Evolutionary conservation across 768 basidiomycete species (phyloP).

Genomic region (Collybiopsis confluens): DNA sequence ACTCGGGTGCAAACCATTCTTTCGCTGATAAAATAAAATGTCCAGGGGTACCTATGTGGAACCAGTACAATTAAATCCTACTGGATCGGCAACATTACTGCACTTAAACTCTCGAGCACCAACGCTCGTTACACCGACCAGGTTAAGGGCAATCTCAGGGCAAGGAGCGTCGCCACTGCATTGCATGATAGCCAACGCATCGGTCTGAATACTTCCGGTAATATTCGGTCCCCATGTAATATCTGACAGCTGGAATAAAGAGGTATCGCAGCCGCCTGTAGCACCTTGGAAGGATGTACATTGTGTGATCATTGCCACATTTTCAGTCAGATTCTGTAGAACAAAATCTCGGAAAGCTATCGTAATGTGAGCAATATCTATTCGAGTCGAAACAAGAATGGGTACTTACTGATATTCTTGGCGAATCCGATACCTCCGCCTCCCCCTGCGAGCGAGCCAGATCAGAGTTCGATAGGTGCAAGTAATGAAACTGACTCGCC

Average conservation of each 20-base stretch:
- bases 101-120: constrained; percentile 16
- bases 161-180: constrained; percentile 31
- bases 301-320: constrained; percentile 20
- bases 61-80: constrained; percentile 22
- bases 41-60: not conserved
- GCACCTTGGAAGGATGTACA: constrained; percentile 29
- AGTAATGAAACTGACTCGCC: constrained; percentile 13
- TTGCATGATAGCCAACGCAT: constrained; percentile 21
- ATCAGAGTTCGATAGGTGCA: not conserved
- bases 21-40: too few relatives aligned
- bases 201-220: constrained; percentile 19
- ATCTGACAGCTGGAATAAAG: constrained; percentile 28
- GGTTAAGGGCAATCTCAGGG: constrained; percentile 16
- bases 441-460: constrained; percentile 18
- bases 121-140: constrained; percentile 16
- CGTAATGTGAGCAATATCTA: not conserved
- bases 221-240: constrained; percentile 24
- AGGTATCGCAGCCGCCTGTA: constrained; percentile 29
- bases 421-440: constrained; percentile 29
- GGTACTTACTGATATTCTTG: constrained; percentile 20
- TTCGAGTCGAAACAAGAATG: not conserved
- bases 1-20: too few relatives aligned
- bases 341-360: constrained; percentile 24
- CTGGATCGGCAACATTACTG: constrained; percentile 17
- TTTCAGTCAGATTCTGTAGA: constrained; percentile 16